Percentiles rank a stretch among this genome's conserved stretches.
phyloP scores from a whole-genome alignment of 805 yeast genomes.

The Yamadazyma kitorensis region DNA sequence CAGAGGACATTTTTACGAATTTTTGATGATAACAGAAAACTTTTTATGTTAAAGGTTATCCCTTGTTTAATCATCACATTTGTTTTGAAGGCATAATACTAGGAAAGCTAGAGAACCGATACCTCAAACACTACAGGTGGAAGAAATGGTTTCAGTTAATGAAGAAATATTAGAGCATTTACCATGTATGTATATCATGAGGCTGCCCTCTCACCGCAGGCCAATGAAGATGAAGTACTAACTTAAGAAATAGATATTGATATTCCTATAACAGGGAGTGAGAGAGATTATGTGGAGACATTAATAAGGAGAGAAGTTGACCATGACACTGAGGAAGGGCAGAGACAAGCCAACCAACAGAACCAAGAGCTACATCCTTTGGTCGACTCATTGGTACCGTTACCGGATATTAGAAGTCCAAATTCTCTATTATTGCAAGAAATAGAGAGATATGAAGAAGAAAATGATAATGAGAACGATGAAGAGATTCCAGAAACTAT shows the following conservation, averaged over 20 bases:
- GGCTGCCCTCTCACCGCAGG: not conserved
- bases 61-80: too few relatives aligned
- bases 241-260: constrained; percentile 24
- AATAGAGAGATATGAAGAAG: constrained; percentile 27
- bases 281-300: constrained; percentile 33
- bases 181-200: constrained; percentile 32
- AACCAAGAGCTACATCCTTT: constrained; percentile 18
- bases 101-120: too few relatives aligned
- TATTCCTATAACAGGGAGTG: constrained; percentile 30
- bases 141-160: constrained; percentile 26
- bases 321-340: not conserved
- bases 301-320: constrained; percentile 21
- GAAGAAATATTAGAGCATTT: constrained; percentile 37
- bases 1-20: too few relatives aligned
- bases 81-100: too few relatives aligned
- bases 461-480: constrained; percentile 18
- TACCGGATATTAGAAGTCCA: constrained; percentile 8
- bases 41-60: too few relatives aligned
- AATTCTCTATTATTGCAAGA: constrained; percentile 13
- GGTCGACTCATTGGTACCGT: constrained; percentile 19
- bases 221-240: not conserved
- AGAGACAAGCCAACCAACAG: not conserved
- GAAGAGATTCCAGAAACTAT: constrained; percentile 13
- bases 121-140: too few relatives aligned
- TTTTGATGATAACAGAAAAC: too few relatives aligned